phyloP scores from a whole-genome alignment of 768 basidiomycete genomes.

The Lactarius tabidus region DNA sequence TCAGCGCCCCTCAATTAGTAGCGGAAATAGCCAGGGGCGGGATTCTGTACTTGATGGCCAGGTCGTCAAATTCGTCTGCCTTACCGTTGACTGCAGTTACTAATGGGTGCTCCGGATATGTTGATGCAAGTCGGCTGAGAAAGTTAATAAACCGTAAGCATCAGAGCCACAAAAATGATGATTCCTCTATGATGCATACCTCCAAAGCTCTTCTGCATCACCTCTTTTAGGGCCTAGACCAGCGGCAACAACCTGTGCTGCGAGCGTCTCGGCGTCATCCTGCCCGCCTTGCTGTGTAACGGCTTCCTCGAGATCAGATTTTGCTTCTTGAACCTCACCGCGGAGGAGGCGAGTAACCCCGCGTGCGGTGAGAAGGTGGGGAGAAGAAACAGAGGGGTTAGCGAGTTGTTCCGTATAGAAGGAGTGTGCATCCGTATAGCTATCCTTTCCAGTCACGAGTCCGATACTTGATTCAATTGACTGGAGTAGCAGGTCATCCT shows the following conservation, averaged over 20 bases:
- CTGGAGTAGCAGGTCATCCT: slow-evolving; percentile 87
- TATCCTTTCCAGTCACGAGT: slow-evolving; percentile 69
- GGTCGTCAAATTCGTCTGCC: slow-evolving; percentile 58
- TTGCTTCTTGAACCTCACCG: slow-evolving; percentile 70
- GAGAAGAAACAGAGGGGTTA: slow-evolving; percentile 72
- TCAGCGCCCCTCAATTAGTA: slow-evolving; percentile 16
- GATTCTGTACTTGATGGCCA: slow-evolving; percentile 54
- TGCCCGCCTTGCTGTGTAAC: slow-evolving; percentile 50
- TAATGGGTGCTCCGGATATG: slow-evolving; percentile 66
- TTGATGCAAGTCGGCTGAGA: slow-evolving; percentile 40
- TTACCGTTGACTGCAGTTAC: slow-evolving; percentile 60
- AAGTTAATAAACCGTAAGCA: slow-evolving; percentile 21
- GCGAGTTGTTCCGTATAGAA: slow-evolving; percentile 84
- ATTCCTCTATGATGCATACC: slow-evolving; percentile 42
- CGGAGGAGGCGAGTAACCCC: slow-evolving; percentile 75
- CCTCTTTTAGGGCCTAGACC: slow-evolving; percentile 55
- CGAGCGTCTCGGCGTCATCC: slow-evolving; percentile 60
- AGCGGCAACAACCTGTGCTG: slow-evolving; percentile 60
- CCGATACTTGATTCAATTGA: slow-evolving; percentile 82
- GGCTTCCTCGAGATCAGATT: slow-evolving; percentile 77
- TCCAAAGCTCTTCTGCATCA: slow-evolving; percentile 66
- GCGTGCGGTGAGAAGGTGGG: slow-evolving; percentile 72
- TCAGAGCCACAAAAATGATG: slow-evolving; percentile 3
- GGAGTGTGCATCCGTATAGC: slow-evolving; percentile 48
- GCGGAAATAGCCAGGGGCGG: slow-evolving; percentile 46